Percentiles rank a stretch among this genome's conserved stretches.
These are phyloP conservation scores for Cladosporium sp. DNA, from an alignment of 2,329 filamentous ascomycete species.

Conservation along the genomic window DNA sequence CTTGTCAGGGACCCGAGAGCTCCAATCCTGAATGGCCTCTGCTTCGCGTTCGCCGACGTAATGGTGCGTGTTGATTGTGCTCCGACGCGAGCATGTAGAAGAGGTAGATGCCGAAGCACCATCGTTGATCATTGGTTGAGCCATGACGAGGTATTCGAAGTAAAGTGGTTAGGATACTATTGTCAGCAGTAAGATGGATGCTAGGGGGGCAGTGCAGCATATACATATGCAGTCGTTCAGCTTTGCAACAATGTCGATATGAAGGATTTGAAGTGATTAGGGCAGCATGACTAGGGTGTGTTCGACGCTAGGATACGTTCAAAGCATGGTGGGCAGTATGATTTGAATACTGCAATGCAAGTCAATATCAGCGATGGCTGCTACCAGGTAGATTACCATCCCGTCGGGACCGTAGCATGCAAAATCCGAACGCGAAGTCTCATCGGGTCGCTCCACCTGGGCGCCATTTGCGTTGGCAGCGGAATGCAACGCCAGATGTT, in stretches of 20 bases:
- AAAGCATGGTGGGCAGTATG: neutral
- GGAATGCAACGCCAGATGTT: neutral
- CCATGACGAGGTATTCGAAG: slow-evolving; percentile 2
- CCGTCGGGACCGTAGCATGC: neutral
- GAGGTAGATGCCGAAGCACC: neutral
- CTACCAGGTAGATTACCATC: neutral
- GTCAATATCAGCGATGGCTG: neutral
- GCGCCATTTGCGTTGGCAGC: neutral
- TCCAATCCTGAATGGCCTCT: slow-evolving; percentile 36
- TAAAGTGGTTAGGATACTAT: neutral
- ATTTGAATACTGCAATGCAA: slow-evolving; percentile 9
- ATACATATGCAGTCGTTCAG: slow-evolving; percentile 5
- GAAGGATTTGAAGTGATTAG: slow-evolving; percentile 5
- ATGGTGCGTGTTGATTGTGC: slow-evolving; percentile 21
- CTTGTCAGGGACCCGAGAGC: slow-evolving; percentile 29
- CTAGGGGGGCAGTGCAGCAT: slow-evolving; percentile 11
- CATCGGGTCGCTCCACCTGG: neutral
- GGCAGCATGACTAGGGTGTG: slow-evolving; percentile 7
- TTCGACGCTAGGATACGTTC: neutral
- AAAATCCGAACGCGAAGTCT: neutral
- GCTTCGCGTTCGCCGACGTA: slow-evolving; percentile 30
- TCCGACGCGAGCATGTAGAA: slow-evolving; percentile 2
- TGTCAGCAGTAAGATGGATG: neutral
- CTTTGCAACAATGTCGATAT: neutral
- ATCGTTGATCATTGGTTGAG: neutral